These are phyloP conservation scores for Pouteria campechiana DNA, from an alignment of 179 eudicot species.

Conservation along the genomic window DNA sequence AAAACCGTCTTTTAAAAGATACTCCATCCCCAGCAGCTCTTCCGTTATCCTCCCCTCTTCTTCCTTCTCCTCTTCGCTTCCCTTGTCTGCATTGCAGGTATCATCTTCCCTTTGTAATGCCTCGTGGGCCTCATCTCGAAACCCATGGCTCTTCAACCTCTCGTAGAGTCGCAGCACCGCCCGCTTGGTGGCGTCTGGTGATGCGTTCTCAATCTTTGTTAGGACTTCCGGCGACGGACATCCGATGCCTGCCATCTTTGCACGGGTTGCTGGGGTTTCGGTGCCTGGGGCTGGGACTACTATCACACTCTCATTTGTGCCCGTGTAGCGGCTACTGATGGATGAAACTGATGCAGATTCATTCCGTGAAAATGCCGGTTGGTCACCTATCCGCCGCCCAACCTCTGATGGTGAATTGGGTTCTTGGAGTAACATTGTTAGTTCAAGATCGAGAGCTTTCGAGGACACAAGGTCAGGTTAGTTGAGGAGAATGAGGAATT, in stretches of 20 bases:
- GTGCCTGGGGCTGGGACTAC: not conserved
- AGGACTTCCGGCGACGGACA: conserved; percentile 4
- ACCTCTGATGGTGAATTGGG: no score
- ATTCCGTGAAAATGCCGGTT: no score
- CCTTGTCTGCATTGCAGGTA: not conserved
- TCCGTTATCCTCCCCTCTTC: conserved; percentile 4
- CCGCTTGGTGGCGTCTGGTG: conserved; percentile 3
- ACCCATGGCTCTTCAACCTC: conserved; percentile 7
- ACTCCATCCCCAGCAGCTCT: conserved; percentile 10
- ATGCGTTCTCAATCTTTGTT: not conserved
- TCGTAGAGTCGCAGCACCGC: conserved; percentile 2
- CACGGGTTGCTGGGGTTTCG: not conserved
- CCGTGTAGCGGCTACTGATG: not conserved
- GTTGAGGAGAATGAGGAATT: no score
- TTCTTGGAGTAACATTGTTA: no score
- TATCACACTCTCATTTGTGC: not conserved
- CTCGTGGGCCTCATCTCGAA: conserved; percentile 3
- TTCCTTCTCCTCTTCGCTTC: not conserved
- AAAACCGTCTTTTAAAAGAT: conserved; percentile 8
- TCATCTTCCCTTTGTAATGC: not conserved
- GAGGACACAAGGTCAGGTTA: no score
- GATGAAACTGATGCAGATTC: no score
- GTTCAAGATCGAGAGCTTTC: no score
- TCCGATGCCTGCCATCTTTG: not conserved
- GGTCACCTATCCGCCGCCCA: no score